Base-by-base conservation (phyloP, 2,329 filamentous ascomycete genomes). In the Calonectria pteridis region DNA sequence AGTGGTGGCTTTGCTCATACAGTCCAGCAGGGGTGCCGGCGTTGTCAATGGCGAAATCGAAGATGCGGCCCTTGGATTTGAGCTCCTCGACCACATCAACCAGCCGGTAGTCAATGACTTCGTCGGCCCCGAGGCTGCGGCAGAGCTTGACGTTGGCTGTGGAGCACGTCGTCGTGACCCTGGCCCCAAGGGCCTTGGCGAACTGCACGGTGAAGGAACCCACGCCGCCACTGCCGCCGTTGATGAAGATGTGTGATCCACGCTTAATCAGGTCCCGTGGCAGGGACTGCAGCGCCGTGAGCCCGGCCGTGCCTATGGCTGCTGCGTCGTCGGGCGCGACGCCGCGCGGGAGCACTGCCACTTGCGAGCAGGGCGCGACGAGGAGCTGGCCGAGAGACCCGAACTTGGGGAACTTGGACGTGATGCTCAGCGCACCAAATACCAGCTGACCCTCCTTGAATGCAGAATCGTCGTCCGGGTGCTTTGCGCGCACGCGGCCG, bases 161-260 rank as follows among this genome's bases (percentile, higher is more conserved):
- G 16, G 84, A 86, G 58, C 83, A 83, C 4, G 82, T 79, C 11
- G 83, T 79, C 5, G 81, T 82, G n/a, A 85, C 83, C n/a, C 83
- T 78, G 49, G 78, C 81, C 1, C 83, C 83, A 4, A 81, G 53
- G 0, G 77, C 76, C 43, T 84, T 83, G 28, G 84, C 85, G 11
- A 87, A 73, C 73, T 86, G 85, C 6, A 87, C 81, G 1, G 81
- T 76, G 64, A 82, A 86, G 0, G 81, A 76, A 2, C 86, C 85
- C 3, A 84, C 82, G 0, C 81, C 85, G 11, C 86, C 86, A 40
- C 72, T 72, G 13, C 72, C 72, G 7, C 72, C 72, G 16, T 74
- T 72, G 65, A 86, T 77, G 37, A 86, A 75, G 20, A 86, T 73
- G 2, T 73, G 73, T 3, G 69, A 53, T 23, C 64, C 69, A 7